Evolutionary conservation across 257 asterid genomes (phyloP), one percentile per base, ranked within the genome.

Genomic region (Oldenlandia corymbosa): DNA sequence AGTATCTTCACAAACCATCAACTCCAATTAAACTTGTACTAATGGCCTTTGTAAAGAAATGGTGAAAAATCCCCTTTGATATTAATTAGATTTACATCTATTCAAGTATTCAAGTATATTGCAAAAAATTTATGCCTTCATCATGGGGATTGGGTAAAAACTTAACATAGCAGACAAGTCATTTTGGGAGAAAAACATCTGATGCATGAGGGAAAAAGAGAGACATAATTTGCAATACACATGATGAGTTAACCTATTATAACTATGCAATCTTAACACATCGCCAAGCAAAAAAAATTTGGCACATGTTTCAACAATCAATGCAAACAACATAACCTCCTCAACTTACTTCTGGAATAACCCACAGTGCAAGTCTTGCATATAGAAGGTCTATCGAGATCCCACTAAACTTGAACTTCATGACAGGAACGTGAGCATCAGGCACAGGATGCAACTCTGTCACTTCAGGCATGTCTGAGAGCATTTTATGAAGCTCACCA

Each of bases 371-470:
- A 1, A 73, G 57, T 43, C 49, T 73, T 50, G 82, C 79, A 37
- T 77, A 77, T 39, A 73, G 76, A 61, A 77, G 82, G 55, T 73
- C 82, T 46, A 77, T 49, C 12, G 82, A 73, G 39, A 73, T 59
- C 56, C 76, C 82, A 55, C 62, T 65, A 43, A 73, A 77, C 51
- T 73, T 77, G 73, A 77, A 77, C 65, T 32, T 77, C 79, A 77
- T 66, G 53, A 73, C 79, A 20, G 82, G 78, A 14, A 77, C 79
- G 62, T 73, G 76, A 62, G 78, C 82, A 62, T 77, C 82, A 69
- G 82, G 76, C 10, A 77, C 76, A 36, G 76, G 78, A 57, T 73
- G 82, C 53, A 77, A 61, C 54, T 73, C 79, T 48, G 70, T 56
- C 23, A 77, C 82, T 62, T 73, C 78, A 60, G 70, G 73, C 73